Base-by-base conservation (phyloP, 177 flowering plant genomes). In the Tripterygium wilfordii region DNA sequence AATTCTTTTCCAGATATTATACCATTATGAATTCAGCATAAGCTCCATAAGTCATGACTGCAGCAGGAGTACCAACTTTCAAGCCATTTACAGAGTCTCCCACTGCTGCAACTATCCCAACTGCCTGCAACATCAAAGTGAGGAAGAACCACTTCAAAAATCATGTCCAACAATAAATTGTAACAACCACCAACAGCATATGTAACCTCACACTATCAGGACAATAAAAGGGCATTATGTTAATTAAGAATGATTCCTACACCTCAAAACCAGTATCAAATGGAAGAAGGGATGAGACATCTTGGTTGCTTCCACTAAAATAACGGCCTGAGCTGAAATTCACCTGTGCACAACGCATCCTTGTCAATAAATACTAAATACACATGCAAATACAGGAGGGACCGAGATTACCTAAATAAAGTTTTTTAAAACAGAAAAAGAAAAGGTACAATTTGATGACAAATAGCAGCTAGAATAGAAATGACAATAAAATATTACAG, bases 251-350 rank as follows among this genome's bases (percentile, higher is more conserved):
- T 19, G 12, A 16, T 22, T 33, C 16, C 17, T 22, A 19, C 54
- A 91, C 98, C 98, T 92, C 98, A 71, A 92, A 92, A 41, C 98
- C 98, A 65, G 89, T 87, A 84, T 88, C 96, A 65, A 88, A 80
- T 38, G 98, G 98, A 66, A 92, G 98, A 41, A 62, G 71, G 27
- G 88, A 63, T 2, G 26, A 54, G 20, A 62, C 7, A 14, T 73
- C 85, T 23, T 72, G 56, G 37, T 53, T 54, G 26, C 42, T 64
- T 25, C 89, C 88, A 64, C 75, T 50, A 55, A 92, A 92, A 70
- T 92, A 92, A 32, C 85, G 80, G 10, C 96, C 98, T 27, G 98
- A 92, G 67, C 91, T 88, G 70, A 76, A 92, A 65, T 92, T 92
- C 18, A 92, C 98, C 96, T 92, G 79, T 33, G 22, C 54, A 49